These are phyloP conservation scores for Rhipidocladum racemiflorum DNA, from an alignment of 176 grass and related monocot species.

Conservation along the genomic window DNA sequence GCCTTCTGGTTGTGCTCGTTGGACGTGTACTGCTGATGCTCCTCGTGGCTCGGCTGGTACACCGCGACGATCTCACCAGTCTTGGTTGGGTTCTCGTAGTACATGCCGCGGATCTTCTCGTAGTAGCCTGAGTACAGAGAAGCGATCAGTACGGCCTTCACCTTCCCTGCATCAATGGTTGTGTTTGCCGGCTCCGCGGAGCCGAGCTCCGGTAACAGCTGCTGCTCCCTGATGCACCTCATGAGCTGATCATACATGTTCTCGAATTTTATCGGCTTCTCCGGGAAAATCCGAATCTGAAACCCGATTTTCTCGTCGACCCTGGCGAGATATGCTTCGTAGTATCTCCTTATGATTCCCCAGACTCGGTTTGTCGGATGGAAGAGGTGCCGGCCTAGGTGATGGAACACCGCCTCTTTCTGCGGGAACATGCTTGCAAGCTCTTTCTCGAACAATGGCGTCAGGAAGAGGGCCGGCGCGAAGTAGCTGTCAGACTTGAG, in stretches of 20 bases:
- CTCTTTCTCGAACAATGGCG: constrained; percentile 54
- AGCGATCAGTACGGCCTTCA: constrained; percentile 69
- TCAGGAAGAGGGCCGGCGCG: constrained; percentile 70
- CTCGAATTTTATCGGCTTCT: constrained; percentile 68
- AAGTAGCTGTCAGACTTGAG: constrained; percentile 89
- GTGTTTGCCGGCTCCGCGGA: constrained; percentile 9
- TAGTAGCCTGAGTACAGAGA: constrained; percentile 78
- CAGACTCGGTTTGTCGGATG: constrained; percentile 67
- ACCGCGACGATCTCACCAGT: constrained; percentile 67
- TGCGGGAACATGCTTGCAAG: constrained; percentile 57
- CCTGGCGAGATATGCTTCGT: constrained; percentile 63
- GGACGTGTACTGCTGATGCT: constrained; percentile 76
- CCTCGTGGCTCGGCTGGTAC: constrained; percentile 90
- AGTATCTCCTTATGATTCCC: constrained; percentile 65
- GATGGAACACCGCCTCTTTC: constrained; percentile 68
- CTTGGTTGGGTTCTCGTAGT: constrained; percentile 76
- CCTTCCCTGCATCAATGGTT: constrained; percentile 28
- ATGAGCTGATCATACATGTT: constrained; percentile 77
- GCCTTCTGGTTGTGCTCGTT: constrained; percentile 94
- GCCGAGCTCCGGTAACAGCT: constrained; percentile 55
- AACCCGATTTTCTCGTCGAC: constrained; percentile 80
- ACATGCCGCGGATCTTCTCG: constrained; percentile 73
- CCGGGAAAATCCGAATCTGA: constrained; percentile 67
- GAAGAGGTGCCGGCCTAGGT: constrained; percentile 73
- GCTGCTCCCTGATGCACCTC: constrained; percentile 60